These are phyloP conservation scores for Epichloe sibirici DNA, from an alignment of 2,329 filamentous ascomycete genomes.

Conservation along the genomic window DNA sequence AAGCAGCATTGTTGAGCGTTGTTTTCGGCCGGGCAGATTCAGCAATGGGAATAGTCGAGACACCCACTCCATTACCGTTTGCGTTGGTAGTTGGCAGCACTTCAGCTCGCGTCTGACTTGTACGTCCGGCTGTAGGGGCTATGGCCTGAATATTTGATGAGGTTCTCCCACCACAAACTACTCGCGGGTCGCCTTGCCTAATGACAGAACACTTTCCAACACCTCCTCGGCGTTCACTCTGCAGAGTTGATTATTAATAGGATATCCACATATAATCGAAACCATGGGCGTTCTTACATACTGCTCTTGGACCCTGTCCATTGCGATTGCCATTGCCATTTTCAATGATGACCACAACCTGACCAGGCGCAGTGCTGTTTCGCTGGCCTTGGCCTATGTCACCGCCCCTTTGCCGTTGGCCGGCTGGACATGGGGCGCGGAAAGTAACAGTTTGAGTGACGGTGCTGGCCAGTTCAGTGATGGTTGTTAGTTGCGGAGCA, in stretches of 20 bases:
- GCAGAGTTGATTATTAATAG: neutral
- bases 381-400: neutral
- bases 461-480: too few relatives aligned
- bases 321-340: neutral
- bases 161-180: neutral
- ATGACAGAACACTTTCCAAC: neutral
- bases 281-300: neutral
- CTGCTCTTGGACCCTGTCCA: neutral
- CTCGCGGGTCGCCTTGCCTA: neutral
- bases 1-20: conserved; percentile 7
- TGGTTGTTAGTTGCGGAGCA: too few relatives aligned
- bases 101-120: neutral
- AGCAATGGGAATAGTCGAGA: conserved; percentile 18
- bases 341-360: neutral
- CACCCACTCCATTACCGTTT: conserved; percentile 17
- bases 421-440: too few relatives aligned
- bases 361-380: neutral
- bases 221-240: neutral
- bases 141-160: neutral
- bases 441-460: too few relatives aligned
- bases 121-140: neutral
- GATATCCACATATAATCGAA: neutral
- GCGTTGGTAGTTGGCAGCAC: conserved; percentile 6
- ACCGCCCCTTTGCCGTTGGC: too few relatives aligned
- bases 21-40: conserved; percentile 17